Evolutionary conservation across 2,329 filamentous ascomycete species (phyloP), one percentile per base, ranked within the genome.

Genomic region (Diaporthe capsici): DNA sequence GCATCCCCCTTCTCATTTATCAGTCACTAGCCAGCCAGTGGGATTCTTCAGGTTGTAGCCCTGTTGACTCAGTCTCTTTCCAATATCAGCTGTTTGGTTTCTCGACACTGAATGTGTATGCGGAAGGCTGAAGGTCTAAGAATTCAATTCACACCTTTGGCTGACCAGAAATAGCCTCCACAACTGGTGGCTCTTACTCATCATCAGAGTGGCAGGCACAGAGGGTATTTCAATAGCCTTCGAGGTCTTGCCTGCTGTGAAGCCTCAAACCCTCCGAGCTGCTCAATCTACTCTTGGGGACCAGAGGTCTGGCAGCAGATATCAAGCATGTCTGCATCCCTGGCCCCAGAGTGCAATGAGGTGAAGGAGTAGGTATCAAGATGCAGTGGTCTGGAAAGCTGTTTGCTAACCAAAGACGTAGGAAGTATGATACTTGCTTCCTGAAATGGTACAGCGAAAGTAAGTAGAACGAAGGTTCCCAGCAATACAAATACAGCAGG

Each of bases 371-470:
- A 86, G 81, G 92, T 83, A 9, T 6, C 8, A 4, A 7, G 8
- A 22, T 2, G 9, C 10, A 20, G 2, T 53, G 13, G n/a, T 15
- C 28, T 25, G 2, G 13, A 6, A n/a, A 4, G 4, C 25, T 17
- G 4, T 20, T 8, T 25, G 34, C 65, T 28, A 37, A 74, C n/a
- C 20, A 3, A 77, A 98, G 96, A 84, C 94, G 93, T 15, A 77
- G 76, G 42, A 75, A 77, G 80, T 99, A 99, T 83, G 97, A 99
- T 84, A 96, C 94, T 71, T 99, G 97, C 86, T 99, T 99, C 84
- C 87, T 99, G 78, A 98, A 98, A 86, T 99, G 97, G 97, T 99
- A 99, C 85, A 98, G 96, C 83, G 97, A 99, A 86, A 98, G 97
- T 98, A 88, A 76, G 93, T 84, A 75, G 74, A 75, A 77, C 22